A percentile compares a stretch with the other conserved stretches of the same genome.
Conservation (phyloP, 805 yeast genomes). For the Jamesozyma spencerorum region DNA sequence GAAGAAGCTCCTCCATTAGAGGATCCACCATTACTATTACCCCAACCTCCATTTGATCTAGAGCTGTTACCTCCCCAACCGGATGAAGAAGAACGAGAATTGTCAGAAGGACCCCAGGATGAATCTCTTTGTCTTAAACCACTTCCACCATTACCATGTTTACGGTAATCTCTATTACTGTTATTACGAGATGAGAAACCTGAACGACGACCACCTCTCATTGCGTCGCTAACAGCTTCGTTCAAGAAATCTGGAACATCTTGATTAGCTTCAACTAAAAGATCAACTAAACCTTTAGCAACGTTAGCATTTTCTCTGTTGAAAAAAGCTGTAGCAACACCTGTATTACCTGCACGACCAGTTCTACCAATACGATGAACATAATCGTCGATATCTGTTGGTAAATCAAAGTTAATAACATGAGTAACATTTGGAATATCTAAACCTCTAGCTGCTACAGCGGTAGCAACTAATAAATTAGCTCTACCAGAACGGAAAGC, state of each 20-base stretch:
- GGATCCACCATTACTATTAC: conserved; percentile 9
- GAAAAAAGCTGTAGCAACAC: conserved; percentile 97
- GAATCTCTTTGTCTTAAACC: conserved; percentile 10
- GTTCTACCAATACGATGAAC: conserved; percentile 99
- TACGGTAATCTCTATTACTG: conserved; percentile 45
- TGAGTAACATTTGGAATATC: conserved; percentile 98
- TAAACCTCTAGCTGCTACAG: conserved; percentile 99
- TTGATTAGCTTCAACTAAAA: conserved; percentile 92
- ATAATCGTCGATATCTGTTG: conserved; percentile 94
- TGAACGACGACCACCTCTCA: conserved; percentile 47
- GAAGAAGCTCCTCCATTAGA: conserved; percentile 12
- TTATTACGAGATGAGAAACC: conserved; percentile 34
- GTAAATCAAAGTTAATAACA: conserved; percentile 94
- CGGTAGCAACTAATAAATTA: conserved; percentile 95
- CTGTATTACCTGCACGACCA: conserved; percentile 99
- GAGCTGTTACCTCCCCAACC: conserved; percentile 27
- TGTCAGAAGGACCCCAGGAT: conserved; percentile 22
- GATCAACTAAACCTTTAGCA: conserved; percentile 76
- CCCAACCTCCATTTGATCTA: conserved; percentile 15
- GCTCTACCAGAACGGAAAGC: conserved; percentile 88
- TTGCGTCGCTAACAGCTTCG: conserved; percentile 69
- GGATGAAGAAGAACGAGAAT: conserved; percentile 13
- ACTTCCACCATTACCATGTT: conserved; percentile 21
- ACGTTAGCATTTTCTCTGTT: conserved; percentile 90
- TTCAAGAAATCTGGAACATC: conserved; percentile 88